Conservation (phyloP, 768 basidiomycete genomes). For the Mycena rebaudengoi region DNA sequence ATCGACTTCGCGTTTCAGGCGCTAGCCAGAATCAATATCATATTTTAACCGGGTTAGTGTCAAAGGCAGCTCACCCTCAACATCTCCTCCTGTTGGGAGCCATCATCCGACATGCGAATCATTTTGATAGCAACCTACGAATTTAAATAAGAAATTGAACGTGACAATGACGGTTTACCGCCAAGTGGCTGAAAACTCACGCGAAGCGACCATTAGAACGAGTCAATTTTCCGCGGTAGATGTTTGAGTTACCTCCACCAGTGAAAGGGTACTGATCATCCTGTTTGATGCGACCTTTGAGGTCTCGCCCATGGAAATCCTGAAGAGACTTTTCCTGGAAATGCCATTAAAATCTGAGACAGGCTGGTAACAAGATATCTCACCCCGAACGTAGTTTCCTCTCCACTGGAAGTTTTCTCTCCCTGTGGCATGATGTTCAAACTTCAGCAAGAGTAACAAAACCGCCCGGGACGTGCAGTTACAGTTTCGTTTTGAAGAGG, state of each 20-base stretch:
- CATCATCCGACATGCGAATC: constrained; percentile 12
- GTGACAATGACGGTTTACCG: background rate
- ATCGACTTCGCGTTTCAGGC: constrained; percentile 11
- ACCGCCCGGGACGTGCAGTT: background rate
- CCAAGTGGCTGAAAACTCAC: background rate
- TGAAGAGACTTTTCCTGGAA: background rate
- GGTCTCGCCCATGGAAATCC: background rate
- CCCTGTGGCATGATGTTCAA: background rate
- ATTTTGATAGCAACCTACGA: constrained; percentile 18
- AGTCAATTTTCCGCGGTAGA: constrained; percentile 5
- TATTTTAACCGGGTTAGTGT: background rate
- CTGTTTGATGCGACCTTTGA: background rate
- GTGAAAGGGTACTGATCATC: constrained; percentile 9
- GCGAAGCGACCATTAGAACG: background rate
- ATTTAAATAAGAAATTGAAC: no score
- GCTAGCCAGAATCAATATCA: background rate
- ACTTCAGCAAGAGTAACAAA: background rate
- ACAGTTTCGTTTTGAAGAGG: background rate
- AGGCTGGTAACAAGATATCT: background rate
- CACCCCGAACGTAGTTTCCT: background rate
- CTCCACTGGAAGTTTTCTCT: background rate
- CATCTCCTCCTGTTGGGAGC: constrained; percentile 1
- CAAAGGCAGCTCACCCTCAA: background rate
- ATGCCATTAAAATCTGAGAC: background rate
- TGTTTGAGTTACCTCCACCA: no score